Conservation (phyloP, 129 eudicot species). For the Rutidosis leptorrhynchoides region DNA sequence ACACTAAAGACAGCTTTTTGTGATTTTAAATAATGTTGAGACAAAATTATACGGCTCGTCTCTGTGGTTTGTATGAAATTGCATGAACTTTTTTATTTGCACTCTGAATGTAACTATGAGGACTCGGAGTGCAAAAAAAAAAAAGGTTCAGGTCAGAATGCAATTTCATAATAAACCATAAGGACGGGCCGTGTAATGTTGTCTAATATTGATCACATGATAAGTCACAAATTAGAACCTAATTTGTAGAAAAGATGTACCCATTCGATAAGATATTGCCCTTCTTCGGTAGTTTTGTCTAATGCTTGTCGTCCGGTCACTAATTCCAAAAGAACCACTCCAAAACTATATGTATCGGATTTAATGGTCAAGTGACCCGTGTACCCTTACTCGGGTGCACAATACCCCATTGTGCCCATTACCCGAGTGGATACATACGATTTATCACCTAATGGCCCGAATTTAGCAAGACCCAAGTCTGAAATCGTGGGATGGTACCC, state of each 20-base stretch:
- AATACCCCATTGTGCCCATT: conserved; percentile 43
- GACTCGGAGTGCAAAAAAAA: too few relatives aligned
- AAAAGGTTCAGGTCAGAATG: too few relatives aligned
- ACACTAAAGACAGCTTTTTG: background rate
- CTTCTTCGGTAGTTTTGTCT: conserved; percentile 29
- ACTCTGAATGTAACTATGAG: too few relatives aligned
- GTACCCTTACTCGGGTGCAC: conserved; percentile 35
- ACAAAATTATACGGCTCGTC: too few relatives aligned
- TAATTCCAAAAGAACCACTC: conserved; percentile 38
- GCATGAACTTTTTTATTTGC: too few relatives aligned
- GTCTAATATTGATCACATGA: background rate
- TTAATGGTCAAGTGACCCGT: conserved; percentile 36
- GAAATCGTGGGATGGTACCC: conserved; percentile 39
- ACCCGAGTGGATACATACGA: conserved; percentile 33
- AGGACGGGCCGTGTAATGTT: too few relatives aligned
- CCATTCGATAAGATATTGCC: conserved; percentile 35
- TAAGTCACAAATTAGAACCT: background rate
- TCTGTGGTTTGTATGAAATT: too few relatives aligned
- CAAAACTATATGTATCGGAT: conserved; percentile 38
- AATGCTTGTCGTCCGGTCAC: conserved; percentile 33
- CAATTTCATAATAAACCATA: too few relatives aligned
- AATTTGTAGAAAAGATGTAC: conserved; percentile 10
- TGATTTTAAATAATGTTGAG: background rate
- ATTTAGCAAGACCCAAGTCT: conserved; percentile 33
- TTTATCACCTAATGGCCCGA: conserved; percentile 35